Conservation (phyloP, 2,329 filamentous ascomycete genomes). For the Shiraia sp. region DNA sequence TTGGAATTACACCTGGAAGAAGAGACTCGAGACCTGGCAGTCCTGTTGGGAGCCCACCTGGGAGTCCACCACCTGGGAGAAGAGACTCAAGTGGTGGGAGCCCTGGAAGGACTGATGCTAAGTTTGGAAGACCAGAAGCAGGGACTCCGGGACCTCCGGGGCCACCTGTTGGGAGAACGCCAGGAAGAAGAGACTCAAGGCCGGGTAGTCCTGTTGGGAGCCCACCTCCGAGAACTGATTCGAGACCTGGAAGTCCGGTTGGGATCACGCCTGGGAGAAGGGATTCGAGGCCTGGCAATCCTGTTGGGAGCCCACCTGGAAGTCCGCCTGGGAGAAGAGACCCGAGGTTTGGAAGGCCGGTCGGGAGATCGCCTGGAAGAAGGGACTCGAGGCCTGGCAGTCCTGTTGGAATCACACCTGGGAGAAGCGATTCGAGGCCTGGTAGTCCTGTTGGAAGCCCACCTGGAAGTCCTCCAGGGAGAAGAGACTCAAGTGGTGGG, state of each 20-base stretch:
- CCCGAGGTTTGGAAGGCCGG: background rate
- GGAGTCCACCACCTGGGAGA: background rate
- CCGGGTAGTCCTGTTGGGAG: background rate
- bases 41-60: background rate
- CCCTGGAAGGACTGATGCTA: no score
- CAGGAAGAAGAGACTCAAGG: background rate
- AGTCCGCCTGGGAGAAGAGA: background rate
- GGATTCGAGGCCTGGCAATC: background rate
- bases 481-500: background rate
- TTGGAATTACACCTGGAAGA: background rate
- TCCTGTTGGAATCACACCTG: constrained; percentile 1
- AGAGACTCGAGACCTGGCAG: background rate
- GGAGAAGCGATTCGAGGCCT: background rate
- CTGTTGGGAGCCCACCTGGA: background rate
- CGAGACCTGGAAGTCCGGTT: background rate
- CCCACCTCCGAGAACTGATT: constrained; percentile 1
- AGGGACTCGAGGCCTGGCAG: background rate
- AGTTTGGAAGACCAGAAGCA: background rate
- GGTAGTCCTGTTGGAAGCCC: background rate
- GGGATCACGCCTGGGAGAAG: background rate
- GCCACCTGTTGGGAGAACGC: background rate
- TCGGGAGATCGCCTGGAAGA: background rate
- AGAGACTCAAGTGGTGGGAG: background rate
- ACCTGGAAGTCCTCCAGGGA: background rate
- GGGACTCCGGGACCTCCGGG: background rate